Evolutionary conservation across 495 filamentous ascomycete species (phyloP), one percentile per base, ranked within the genome.

Genomic region (Lasiosphaeriaceae sp.): DNA sequence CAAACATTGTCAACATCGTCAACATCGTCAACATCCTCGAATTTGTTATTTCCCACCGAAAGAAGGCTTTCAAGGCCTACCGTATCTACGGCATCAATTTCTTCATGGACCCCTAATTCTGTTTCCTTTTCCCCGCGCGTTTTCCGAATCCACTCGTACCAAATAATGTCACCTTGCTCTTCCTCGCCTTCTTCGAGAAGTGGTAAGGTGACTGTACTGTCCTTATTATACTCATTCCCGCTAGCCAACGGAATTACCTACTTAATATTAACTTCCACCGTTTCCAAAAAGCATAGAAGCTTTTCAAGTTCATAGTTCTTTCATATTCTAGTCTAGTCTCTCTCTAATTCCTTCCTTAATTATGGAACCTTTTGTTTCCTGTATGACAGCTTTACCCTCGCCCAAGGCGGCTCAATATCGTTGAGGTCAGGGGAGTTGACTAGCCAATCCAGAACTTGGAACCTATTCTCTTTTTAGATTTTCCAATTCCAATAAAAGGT

Each of bases 351-450:
- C 4, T 11, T 19, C 44, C 45, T 12, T 9, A 44, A 55, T 24
- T 48, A 21, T 34, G n/a, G 44, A 9, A 47, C 31, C 53, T 55
- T 55, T 4, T 12, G 17, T 24, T 48, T 55, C 16, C 31, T n/a
- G 1, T 3, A 53, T 16, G 37, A 45, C 11, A 47, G 34, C 29
- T 56, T 56, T 1, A 56, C 26, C 21, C 17, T 44, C n/a, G 7
- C 47, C 54, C 21, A 56, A 11, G 35, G 45, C 1, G 47, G 54
- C 47, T 56, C 47, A 50, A 56, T 56, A 14, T 45, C 47, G 21
- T 50, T 56, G 9, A 56, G 35, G 21, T 56, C 54, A 1, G 20
- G 53, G 14, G 54, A 56, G 23, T 56, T 56, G 3, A 21, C 17
- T 39, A 16, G 54, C 54, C 22, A 56, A 9, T 50, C 34, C 1